A percentile compares a stretch with the other conserved stretches of the same genome.
Evolutionary conservation across 1,284 basidiomycete species (phyloP).

Genomic region (Ustilago curta): DNA sequence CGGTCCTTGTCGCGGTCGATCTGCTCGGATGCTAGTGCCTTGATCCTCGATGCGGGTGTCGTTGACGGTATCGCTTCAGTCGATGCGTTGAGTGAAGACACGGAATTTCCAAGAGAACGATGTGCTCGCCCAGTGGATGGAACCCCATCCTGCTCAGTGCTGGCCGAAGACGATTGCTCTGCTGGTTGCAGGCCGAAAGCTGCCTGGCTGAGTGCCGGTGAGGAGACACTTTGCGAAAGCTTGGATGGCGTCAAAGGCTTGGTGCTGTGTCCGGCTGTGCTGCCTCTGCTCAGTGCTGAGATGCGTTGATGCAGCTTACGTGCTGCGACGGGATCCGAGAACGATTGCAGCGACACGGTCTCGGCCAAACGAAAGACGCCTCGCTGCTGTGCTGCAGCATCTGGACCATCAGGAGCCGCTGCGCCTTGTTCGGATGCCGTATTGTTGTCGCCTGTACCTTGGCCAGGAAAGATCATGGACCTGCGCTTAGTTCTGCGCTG

Average conservation of each 20-base stretch:
- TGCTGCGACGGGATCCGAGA: constrained; percentile 47
- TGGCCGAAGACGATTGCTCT: not conserved
- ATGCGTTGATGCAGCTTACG: constrained; percentile 47
- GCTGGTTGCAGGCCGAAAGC: not conserved
- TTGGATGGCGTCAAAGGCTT: constrained; percentile 37
- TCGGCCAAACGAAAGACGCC: constrained; percentile 64
- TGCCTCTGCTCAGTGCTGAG: constrained; percentile 33
- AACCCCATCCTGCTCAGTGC: not conserved
- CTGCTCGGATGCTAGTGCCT: constrained; percentile 46
- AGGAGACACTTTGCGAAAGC: constrained; percentile 42
- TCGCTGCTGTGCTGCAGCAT: constrained; percentile 13
- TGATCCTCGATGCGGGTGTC: constrained; percentile 31
- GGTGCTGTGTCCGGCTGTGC: constrained; percentile 15
- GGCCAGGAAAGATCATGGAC: constrained; percentile 22
- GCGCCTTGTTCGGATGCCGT: not conserved
- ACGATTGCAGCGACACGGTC: constrained; percentile 54
- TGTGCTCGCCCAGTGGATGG: constrained; percentile 9
- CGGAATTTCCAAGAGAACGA: constrained; percentile 29
- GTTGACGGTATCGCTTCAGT: constrained; percentile 13
- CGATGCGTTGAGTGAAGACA: constrained; percentile 27
- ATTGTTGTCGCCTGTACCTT: not conserved
- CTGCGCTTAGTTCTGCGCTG: constrained; percentile 39
- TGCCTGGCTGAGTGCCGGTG: constrained; percentile 24
- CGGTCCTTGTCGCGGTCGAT: constrained; percentile 42
- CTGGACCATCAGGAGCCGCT: not conserved